A percentile compares a stretch with the other conserved stretches of the same genome.
Conservation (phyloP, 1,284 basidiomycete species). For the Ceratobasidium sp. region DNA sequence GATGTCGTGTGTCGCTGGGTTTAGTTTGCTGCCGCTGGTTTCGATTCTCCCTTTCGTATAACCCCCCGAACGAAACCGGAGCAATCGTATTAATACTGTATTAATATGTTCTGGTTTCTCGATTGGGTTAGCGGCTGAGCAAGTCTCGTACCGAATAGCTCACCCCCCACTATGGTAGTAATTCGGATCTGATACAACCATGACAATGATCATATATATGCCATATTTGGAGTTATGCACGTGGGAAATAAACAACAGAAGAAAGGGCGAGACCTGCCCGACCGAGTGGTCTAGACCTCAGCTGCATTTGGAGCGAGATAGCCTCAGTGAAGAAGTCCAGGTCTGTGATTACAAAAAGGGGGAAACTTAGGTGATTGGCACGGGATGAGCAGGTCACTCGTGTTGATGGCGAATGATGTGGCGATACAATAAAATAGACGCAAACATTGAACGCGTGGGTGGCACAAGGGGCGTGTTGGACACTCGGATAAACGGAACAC, state of each 20-base stretch:
- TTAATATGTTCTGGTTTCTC: too few species aligned
- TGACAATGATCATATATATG: neutral
- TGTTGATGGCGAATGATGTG: neutral
- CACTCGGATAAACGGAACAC: too few species aligned
- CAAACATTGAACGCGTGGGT: neutral
- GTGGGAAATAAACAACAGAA: neutral
- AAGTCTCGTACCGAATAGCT: too few species aligned
- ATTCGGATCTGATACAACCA: neutral
- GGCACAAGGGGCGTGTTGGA: neutral
- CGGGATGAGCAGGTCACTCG: neutral
- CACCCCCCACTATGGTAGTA: too few species aligned
- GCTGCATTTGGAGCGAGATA: too few species aligned
- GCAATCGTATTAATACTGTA: too few species aligned
- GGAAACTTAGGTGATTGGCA: neutral
- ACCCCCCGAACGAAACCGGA: neutral
- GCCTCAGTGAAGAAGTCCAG: neutral
- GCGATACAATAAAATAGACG: neutral
- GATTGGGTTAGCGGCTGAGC: too few species aligned
- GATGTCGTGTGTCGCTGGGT: constrained; percentile 11
- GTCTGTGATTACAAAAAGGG: neutral
- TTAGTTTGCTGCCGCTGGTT: constrained; percentile 14
- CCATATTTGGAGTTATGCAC: neutral
- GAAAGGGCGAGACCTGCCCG: too few species aligned
- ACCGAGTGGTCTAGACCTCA: too few species aligned
- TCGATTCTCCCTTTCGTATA: constrained; percentile 14